A percentile compares a stretch with the other conserved stretches of the same genome.
phyloP scores from a whole-genome alignment of 345 rosid species.

The Combretum micranthum region DNA sequence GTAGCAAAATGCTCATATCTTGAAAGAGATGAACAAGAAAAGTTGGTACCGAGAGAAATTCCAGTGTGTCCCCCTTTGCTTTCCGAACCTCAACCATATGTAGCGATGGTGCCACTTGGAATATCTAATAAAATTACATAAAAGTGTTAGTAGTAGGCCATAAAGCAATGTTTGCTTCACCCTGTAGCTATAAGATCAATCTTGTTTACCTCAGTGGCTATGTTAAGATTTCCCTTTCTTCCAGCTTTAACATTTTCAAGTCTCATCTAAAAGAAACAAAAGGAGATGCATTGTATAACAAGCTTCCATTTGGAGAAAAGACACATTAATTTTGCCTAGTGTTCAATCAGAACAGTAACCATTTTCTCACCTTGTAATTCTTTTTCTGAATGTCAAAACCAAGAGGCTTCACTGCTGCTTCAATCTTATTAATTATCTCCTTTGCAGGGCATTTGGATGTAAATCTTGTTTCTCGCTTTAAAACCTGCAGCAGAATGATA shows the following conservation, averaged over 20 bases:
- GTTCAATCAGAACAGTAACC: not conserved
- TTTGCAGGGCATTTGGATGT: slow-evolving; percentile 72
- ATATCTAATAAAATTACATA: slow-evolving; percentile 38
- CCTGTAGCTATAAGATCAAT: not conserved
- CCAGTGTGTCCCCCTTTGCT: slow-evolving; percentile 95
- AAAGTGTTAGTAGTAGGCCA: not conserved
- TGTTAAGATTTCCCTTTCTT: slow-evolving; percentile 87
- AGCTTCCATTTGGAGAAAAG: not conserved
- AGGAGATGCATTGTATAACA: not conserved
- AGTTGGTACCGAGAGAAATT: slow-evolving; percentile 68
- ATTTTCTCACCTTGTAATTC: slow-evolving; percentile 66
- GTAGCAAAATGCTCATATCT: not conserved
- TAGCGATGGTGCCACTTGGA: slow-evolving; percentile 93
- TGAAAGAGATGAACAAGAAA: not conserved
- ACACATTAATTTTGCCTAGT: too few relatives aligned
- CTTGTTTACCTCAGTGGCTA: slow-evolving; percentile 69
- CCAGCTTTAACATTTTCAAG: slow-evolving; percentile 88
- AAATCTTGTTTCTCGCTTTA: slow-evolving; percentile 89
- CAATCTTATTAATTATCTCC: slow-evolving; percentile 81
- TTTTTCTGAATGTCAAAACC: slow-evolving; percentile 90
- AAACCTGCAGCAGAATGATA: slow-evolving; percentile 31
- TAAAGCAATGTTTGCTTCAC: slow-evolving; percentile 3
- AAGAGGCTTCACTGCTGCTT: slow-evolving; percentile 89
- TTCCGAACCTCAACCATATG: slow-evolving; percentile 94
- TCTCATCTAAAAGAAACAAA: slow-evolving; percentile 49